phyloP scores from a whole-genome alignment of 441 rosid species.

The Sinapis alba region DNA sequence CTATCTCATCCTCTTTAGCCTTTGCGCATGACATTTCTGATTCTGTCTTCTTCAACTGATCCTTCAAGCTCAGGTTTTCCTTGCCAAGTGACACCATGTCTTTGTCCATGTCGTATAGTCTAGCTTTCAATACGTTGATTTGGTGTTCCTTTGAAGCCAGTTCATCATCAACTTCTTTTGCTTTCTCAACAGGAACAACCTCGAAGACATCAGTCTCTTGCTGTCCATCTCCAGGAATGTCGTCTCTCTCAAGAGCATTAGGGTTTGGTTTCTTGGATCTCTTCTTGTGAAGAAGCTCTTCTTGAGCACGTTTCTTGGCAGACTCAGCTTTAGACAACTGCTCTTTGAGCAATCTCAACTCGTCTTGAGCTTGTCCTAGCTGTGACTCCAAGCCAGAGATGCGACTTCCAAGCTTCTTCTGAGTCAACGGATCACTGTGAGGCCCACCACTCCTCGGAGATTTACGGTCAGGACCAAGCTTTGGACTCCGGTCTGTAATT shows the following conservation, averaged over 20 bases:
- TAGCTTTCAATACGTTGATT: constrained; percentile 50
- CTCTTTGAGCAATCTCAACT: constrained; percentile 70
- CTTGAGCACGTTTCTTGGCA: constrained; percentile 76
- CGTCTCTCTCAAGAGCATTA: constrained; percentile 34
- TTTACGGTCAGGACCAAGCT: constrained; percentile 59
- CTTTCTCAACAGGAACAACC: constrained; percentile 44
- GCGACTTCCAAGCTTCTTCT: constrained; percentile 81
- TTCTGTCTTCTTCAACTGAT: constrained; percentile 51
- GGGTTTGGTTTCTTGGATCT: constrained; percentile 42
- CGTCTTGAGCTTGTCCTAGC: constrained; percentile 82
- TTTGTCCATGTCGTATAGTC: constrained; percentile 59
- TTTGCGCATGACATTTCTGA: constrained; percentile 41
- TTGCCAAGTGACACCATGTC: constrained; percentile 40
- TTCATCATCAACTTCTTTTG: constrained; percentile 39
- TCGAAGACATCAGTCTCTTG: constrained; percentile 72
- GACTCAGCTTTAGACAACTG: constrained; percentile 77
- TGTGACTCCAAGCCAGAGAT: constrained; percentile 85
- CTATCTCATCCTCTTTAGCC: constrained; percentile 54
- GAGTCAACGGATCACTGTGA: constrained; percentile 56
- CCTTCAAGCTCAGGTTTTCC: constrained; percentile 62
- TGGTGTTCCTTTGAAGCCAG: constrained; percentile 48
- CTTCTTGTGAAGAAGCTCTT: constrained; percentile 56
- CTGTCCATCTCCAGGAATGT: constrained; percentile 39
- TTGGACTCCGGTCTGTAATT: constrained; percentile 58
- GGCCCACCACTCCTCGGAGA: constrained; percentile 70